Evolutionary conservation across 306 rosid species (phyloP), one percentile per base, ranked within the genome.

Genomic region (Begonia loranthoides): DNA sequence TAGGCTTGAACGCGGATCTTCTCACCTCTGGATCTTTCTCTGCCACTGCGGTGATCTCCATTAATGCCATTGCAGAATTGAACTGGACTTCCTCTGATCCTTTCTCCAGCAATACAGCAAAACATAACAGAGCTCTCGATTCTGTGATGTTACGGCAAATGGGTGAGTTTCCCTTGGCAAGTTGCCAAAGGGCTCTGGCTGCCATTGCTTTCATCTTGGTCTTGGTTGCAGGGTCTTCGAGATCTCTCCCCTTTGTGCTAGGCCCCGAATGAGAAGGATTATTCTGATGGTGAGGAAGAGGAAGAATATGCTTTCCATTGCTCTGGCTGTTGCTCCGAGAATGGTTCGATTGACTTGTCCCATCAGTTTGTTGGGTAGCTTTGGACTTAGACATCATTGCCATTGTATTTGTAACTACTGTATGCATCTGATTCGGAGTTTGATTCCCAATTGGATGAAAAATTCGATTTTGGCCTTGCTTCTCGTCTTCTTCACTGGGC

Each of bases 1-100:
- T 90, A 0, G 99, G 99, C 74, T 90, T 90, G 69, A 90, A 90
- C 0, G 99, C 95, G 0, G 92, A 80, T 52, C 79, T 67, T 72
- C 99, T 80, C 66, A 90, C 64, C 2, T 90, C 95, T 1, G 95
- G 56, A 57, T 90, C 92, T 59, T 62, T 66, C 87, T 86, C 99
- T 1, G 99, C 99, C 57, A 86, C 74, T 0, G 92, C 75, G 0
- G 95, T 80, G 21, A 90, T 90, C 78, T 86, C 95, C 94, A 85
- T 86, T 64, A 90, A 66, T 0, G 99, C 94, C 95, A 90, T 72
- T 36, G 99, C 95, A 10, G 94, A 90, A 74, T 86, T 70, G 58
- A 57, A 72, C 58, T 79, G 79, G 46, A 82, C 99, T 9, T 74
- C 78, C 55, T 76, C 73, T 0, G 76, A 66, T 13, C 99, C 99